Base-by-base conservation (phyloP, 768 basidiomycete species). In the Agrocybe pediades region DNA sequence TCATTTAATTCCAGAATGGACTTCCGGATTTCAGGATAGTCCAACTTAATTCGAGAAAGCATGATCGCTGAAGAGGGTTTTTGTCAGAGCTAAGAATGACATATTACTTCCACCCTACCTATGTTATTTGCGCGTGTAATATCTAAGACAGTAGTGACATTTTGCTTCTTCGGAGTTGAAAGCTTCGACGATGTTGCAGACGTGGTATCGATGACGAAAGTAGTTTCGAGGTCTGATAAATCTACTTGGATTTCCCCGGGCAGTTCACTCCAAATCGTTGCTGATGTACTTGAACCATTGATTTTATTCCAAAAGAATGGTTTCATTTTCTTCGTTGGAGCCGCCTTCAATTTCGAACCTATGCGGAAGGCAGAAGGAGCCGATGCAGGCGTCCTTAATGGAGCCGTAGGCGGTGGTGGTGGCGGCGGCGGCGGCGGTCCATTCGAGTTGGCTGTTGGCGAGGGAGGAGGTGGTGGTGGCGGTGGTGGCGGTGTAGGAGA, bases 291-390 rank as follows among this genome's bases (percentile, higher is more conserved):
- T 6, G 74, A 59, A 11, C 65, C 66, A n/a, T 77, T 71, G 4
- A 95, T 56, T 61, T 96, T 95, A 58, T 85, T 88, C 94, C 95
- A 96, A 67, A 93, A 93, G 74, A 97, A 94, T 2, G 95, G 90
- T 68, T 89, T 88, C 47, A 92, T 66, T 43, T 81, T 79, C 62
- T 84, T 86, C 2, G 67, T 61, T n/a, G 86, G 84, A 11, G 63
- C 59, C 7, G 65, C 56, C 56, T 72, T 78, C 20, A 62, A 55
- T 47, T 67, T 73, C 33, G 55, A 59, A 29, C 62, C 65, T 25
- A 66, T 64, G 51, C 65, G 68, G 55, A 72, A 73, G 8, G 71
- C 68, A 15, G 71, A 72, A 9, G 69, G 65, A 9, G 71, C 69
- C 4, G 72, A 60, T 9, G 72, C 68, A 3, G 65, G 61, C 9